phyloP scores from a whole-genome alignment of 164 flowering plant species.

The Vitis labrusca region DNA sequence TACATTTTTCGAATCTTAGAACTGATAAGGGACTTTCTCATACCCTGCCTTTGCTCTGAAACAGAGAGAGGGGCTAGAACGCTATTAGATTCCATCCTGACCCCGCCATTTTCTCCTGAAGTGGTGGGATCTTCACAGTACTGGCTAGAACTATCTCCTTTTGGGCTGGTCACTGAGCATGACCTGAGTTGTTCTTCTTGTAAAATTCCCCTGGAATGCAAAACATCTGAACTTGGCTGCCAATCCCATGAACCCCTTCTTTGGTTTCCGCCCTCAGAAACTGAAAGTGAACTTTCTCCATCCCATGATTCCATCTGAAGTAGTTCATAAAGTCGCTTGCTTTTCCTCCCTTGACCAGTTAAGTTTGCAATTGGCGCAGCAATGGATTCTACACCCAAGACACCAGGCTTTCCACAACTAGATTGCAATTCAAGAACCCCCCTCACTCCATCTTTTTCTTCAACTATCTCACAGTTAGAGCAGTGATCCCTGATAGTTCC shows the following conservation, averaged over 20 bases:
- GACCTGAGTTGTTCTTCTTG: conserved; percentile 25
- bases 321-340: conserved; percentile 57
- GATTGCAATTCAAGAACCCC: conserved; percentile 11
- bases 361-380: conserved; percentile 23
- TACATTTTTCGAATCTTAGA: conserved; percentile 54
- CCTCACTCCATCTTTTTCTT: conserved; percentile 27
- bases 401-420: conserved; percentile 12
- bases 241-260: conserved; percentile 19
- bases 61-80: conserved; percentile 15
- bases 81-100: conserved; percentile 23
- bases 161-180: conserved; percentile 18
- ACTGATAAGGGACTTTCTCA: conserved; percentile 35
- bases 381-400: conserved; percentile 14
- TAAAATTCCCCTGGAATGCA: conserved; percentile 17
- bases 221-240: conserved; percentile 13
- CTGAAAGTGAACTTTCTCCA: conserved; percentile 23
- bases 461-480: conserved; percentile 39
- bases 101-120: conserved; percentile 32
- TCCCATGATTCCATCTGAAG: conserved; percentile 53
- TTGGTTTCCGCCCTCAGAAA: conserved; percentile 14
- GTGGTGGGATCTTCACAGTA: conserved; percentile 33
- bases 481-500: conserved; percentile 8
- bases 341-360: conserved; percentile 47
- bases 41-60: conserved; percentile 29
- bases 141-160: conserved; percentile 20